These are phyloP conservation scores for Fusarium armeniacum DNA, from an alignment of 2,329 filamentous ascomycete genomes.

Conservation along the genomic window DNA sequence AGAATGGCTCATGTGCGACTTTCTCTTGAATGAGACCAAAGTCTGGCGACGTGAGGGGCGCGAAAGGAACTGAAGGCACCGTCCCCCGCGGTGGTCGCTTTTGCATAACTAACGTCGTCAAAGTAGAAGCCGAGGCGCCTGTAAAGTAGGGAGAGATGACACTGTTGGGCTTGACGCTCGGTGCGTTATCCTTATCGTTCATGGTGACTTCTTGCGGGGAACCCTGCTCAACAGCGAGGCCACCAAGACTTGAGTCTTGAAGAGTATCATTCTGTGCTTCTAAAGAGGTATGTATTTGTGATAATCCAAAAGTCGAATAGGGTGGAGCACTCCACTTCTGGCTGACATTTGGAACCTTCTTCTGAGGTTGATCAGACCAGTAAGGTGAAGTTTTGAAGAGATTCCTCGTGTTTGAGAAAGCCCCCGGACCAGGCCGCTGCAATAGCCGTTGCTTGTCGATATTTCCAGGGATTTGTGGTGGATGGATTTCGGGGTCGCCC, in stretches of 20 bases:
- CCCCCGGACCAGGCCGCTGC: conserved; percentile 18
- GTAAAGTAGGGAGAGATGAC: conserved; percentile 55
- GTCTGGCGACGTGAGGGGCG: conserved; percentile 69
- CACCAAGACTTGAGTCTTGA: not conserved
- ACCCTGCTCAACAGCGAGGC: conserved; percentile 12
- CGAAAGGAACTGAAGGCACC: conserved; percentile 73
- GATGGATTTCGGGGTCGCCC: conserved; percentile 37
- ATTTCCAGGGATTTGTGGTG: conserved; percentile 26
- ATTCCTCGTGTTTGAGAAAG: conserved; percentile 24
- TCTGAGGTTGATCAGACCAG: conserved; percentile 47
- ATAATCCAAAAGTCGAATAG: conserved; percentile 14
- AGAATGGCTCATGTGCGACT: conserved; percentile 80
- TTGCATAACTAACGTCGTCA: conserved; percentile 14
- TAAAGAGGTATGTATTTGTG: conserved; percentile 11
- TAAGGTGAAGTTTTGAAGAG: conserved; percentile 48
- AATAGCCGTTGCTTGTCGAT: conserved; percentile 13
- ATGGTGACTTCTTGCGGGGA: conserved; percentile 22
- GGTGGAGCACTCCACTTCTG: conserved; percentile 25
- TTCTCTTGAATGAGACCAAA: conserved; percentile 91
- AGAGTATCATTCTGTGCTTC: conserved; percentile 10
- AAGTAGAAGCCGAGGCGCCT: conserved; percentile 24
- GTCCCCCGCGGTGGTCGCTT: conserved; percentile 60
- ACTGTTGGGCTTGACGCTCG: conserved; percentile 27
- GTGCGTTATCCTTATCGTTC: conserved; percentile 15
- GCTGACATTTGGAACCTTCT: conserved; percentile 30